phyloP scores from a whole-genome alignment of 768 basidiomycete genomes.

The Hygrocybe punicea region DNA sequence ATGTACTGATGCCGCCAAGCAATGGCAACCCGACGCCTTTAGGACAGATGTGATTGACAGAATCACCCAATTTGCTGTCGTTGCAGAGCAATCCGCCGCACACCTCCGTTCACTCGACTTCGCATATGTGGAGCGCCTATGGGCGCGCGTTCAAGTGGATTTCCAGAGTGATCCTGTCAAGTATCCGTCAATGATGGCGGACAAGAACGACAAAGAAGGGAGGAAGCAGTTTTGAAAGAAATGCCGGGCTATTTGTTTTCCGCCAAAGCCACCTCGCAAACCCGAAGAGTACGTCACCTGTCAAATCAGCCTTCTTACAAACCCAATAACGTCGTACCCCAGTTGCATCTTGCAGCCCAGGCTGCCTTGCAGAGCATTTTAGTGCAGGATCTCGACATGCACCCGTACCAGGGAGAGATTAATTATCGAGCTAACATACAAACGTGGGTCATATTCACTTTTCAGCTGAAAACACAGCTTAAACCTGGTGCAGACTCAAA shows the following conservation, averaged over 20 bases:
- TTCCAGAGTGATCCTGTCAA: background rate
- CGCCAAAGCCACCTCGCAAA: background rate
- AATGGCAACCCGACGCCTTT: conserved; percentile 3
- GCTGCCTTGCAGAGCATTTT: background rate
- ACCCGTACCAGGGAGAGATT: background rate
- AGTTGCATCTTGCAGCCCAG: conserved; percentile 3
- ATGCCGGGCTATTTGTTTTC: conserved; percentile 1
- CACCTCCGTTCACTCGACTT: background rate
- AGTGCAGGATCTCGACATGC: background rate
- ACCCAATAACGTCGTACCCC: background rate
- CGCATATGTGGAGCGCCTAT: background rate
- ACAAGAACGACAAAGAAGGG: background rate
- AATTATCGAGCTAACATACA: background rate
- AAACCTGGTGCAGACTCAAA: conserved; percentile 9
- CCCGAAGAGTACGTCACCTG: background rate
- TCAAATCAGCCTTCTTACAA: background rate
- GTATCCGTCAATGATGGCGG: background rate
- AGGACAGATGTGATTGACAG: background rate
- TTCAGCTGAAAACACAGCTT: background rate
- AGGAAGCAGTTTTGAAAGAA: background rate
- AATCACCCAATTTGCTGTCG: background rate
- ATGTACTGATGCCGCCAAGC: background rate
- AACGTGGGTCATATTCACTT: background rate
- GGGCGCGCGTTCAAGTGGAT: background rate
- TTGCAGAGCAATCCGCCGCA: background rate